Percentiles rank a stretch among this genome's conserved stretches.
Conservation (phyloP, 352 stramenopile genomes). For the Phytophthora palmivora region DNA sequence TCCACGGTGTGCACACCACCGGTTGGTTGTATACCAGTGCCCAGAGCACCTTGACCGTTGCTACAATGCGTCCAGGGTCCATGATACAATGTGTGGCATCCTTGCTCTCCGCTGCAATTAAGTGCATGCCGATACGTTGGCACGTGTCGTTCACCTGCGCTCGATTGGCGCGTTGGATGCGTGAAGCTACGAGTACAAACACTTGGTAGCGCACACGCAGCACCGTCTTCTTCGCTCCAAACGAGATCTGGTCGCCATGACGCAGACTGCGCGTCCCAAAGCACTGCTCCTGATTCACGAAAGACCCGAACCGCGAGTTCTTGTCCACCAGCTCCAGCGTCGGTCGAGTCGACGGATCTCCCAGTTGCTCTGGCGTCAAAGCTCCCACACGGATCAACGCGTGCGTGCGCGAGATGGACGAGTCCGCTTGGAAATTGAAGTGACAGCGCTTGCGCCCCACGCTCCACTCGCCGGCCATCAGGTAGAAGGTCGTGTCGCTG, state of each 20-base stretch:
- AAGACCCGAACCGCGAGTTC: slow-evolving; percentile 88
- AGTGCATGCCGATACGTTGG: slow-evolving; percentile 83
- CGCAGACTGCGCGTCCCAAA: slow-evolving; percentile 53
- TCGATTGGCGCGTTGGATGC: slow-evolving; percentile 68
- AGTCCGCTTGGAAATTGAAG: slow-evolving; percentile 85
- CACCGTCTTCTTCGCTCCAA: slow-evolving; percentile 84
- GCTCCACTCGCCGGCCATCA: slow-evolving; percentile 85
- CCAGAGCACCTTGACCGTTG: slow-evolving; percentile 89
- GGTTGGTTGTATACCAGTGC: slow-evolving; percentile 86
- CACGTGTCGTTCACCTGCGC: slow-evolving; percentile 75
- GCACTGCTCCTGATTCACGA: slow-evolving; percentile 83
- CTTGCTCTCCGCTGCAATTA: slow-evolving; percentile 60
- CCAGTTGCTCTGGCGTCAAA: slow-evolving; percentile 66
- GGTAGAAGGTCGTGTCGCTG: slow-evolving; percentile 73
- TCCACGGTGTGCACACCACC: slow-evolving; percentile 82
- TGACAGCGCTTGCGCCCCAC: slow-evolving; percentile 85
- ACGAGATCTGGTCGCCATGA: slow-evolving; percentile 82
- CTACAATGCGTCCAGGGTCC: slow-evolving; percentile 81
- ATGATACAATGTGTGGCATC: slow-evolving; percentile 88
- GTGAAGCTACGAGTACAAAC: slow-evolving; percentile 83
- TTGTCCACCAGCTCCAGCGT: slow-evolving; percentile 79
- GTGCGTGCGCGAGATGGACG: slow-evolving; percentile 85
- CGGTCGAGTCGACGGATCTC: slow-evolving; percentile 60
- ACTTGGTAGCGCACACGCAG: slow-evolving; percentile 83
- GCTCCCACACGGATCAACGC: slow-evolving; percentile 76